Base-by-base conservation (phyloP, 108 stramenopile genomes). In the Fragilaria radians region DNA sequence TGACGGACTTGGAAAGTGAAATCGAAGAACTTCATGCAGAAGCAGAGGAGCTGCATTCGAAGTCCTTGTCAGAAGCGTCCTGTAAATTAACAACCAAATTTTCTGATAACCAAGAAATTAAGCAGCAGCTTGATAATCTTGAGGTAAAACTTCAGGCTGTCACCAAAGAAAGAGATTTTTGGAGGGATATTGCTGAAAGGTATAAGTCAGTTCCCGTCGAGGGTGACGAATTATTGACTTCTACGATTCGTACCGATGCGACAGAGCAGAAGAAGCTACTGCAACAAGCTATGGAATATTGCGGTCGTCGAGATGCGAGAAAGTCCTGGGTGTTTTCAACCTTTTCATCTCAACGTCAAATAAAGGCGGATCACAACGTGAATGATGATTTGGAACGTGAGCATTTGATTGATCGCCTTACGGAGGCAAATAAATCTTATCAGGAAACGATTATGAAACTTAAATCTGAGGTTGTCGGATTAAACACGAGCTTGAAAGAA, bases 391-490 rank as follows among this genome's bases (percentile, higher is more conserved):
- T 7, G 17, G 50, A 7, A 5, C n/a, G 24, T 24, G 74, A 75
- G 33, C 29, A 47, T 17, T 33, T 34, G 26, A 67, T 75, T 27
- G 52, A 52, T 9, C 54, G 59, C n/a, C 56, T 75, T 32, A 58
- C 69, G 36, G 54, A 51, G 2, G 62, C 70, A 7, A 70, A 73
- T 27, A 51, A 65, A 24, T 64, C 66, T 17, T 54, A 79, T 21
- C 68, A 73, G 18, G 68, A 63, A 5, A 76, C 68, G 11, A 74
- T 81, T 42, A 66, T 59, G 19, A 62, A 60, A 14, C 61, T 81
- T 0, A 61, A 57, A 18, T 73, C 68, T 56, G 83, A 85, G 42
- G 70, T 85, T 59, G 78, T 85, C 36, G 72, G 73, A 48, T 62
- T 79, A 58, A 62, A 73, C 23, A 65, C 54, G 50, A 67, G 42